Evolutionary conservation across 2,329 filamentous ascomycete species (phyloP).

Genomic region (Orbilia brochopaga): DNA sequence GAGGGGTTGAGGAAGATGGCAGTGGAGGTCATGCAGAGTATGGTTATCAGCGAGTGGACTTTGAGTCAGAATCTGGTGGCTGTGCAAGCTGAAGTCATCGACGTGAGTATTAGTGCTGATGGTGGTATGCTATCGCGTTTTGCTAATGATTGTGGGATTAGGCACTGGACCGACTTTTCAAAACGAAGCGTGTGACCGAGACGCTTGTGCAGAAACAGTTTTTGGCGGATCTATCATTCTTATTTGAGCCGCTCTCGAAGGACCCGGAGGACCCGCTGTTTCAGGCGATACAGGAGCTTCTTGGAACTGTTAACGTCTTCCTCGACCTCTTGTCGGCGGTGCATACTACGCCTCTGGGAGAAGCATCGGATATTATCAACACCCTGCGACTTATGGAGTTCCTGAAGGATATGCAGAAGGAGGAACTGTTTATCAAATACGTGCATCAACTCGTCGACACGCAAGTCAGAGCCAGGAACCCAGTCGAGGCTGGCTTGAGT

Average conservation of each 20-base stretch:
- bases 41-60: slow-evolving; percentile 99
- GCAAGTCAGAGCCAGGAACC: slow-evolving; percentile 76
- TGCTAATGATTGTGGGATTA: slow-evolving; percentile 42
- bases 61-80: slow-evolving; percentile 88
- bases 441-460: slow-evolving; percentile 86
- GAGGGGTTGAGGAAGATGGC: slow-evolving; percentile 87
- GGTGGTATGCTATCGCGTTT: neutral
- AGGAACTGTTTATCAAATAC: slow-evolving; percentile 94
- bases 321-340: slow-evolving; percentile 89
- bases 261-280: slow-evolving; percentile 75
- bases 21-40: slow-evolving; percentile 90
- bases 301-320: slow-evolving; percentile 85
- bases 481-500: slow-evolving; percentile 85
- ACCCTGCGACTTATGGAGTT: slow-evolving; percentile 93
- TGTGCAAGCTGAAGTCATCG: slow-evolving; percentile 95
- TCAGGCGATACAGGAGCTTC: slow-evolving; percentile 75
- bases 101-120: slow-evolving; percentile 58
- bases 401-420: slow-evolving; percentile 92
- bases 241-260: slow-evolving; percentile 75
- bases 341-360: slow-evolving; percentile 74
- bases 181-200: slow-evolving; percentile 84
- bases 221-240: slow-evolving; percentile 78
- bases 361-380: slow-evolving; percentile 84
- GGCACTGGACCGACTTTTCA: slow-evolving; percentile 86
- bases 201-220: slow-evolving; percentile 92